Evolutionary conservation across 305 asterid genomes (phyloP), one percentile per base, ranked within the genome.

Genomic region (Fraxinus platypoda): DNA sequence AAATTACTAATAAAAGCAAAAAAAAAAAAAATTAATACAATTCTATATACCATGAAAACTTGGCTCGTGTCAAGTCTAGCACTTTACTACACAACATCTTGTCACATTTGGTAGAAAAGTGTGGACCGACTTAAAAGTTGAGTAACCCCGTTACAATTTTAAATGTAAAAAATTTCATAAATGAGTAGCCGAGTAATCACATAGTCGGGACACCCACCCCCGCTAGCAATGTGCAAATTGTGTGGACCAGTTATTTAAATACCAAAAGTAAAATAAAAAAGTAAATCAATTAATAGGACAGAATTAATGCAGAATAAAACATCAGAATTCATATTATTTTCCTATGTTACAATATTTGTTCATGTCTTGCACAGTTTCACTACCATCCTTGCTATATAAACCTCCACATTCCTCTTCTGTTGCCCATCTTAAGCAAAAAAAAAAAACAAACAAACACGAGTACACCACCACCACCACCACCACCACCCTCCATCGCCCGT

Each of bases 321-420:
- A 83, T 64, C 6, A 64, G 17, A 64, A 64, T 64, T 75, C 54
- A 84, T 78, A 85, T 37, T 83, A 54, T 70, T 73, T 38, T 74
- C 73, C 52, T 52, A 71, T 59, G 59, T 76, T 37, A 76, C 38
- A 78, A 57, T 26, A 28, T 12, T 78, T 33, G 26, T 80, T 28
- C 46, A 57, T 80, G 46, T 9, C 72, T 0, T 4, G 23, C 37
- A 28, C n/a, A 26, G 21, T 68, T 28, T 68, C 38, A 28, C 74
- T 30, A 80, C 68, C 68, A 54, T 77, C 77, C 26, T 64, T 68
- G 87, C 89, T 87, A 87, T 86, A 84, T 86, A 89, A 84, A 81
- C 83, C 72, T 75, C 84, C 78, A 83, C 81, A 82, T n/a, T 80
- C 78, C 84, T 84, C 79, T 85, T 78, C 81, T 83, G 87, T 81